These are phyloP conservation scores for Plantago elongata DNA, from an alignment of 257 asterid genomes.

Conservation along the genomic window DNA sequence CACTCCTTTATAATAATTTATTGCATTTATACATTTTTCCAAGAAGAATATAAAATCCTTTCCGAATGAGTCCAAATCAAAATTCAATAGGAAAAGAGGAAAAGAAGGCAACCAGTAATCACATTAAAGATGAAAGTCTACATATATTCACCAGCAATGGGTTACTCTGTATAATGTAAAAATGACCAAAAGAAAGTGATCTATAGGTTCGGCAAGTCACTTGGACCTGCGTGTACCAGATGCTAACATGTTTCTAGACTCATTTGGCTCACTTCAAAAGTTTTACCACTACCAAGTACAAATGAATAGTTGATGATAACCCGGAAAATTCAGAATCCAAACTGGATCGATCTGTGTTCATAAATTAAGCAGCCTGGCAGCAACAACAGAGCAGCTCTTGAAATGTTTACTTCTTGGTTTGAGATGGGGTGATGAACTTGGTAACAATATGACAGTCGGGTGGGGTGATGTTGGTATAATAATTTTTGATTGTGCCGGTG, in stretches of 20 bases:
- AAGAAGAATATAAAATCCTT: too few relatives aligned
- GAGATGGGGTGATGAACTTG: slow-evolving; percentile 49
- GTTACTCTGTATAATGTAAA: neutral
- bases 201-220: slow-evolving; percentile 6
- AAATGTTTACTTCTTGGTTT: slow-evolving; percentile 39
- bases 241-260: too few relatives aligned
- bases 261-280: neutral
- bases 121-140: neutral
- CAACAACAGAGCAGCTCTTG: slow-evolving; percentile 2
- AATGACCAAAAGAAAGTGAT: neutral
- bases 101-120: too few relatives aligned
- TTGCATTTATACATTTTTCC: too few relatives aligned
- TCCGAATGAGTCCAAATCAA: too few relatives aligned
- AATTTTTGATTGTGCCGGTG: slow-evolving; percentile 79
- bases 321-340: slow-evolving; percentile 16
- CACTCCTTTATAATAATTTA: too few relatives aligned
- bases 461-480: slow-evolving; percentile 80
- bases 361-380: neutral
- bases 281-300: slow-evolving; percentile 10
- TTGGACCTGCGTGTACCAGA: neutral
- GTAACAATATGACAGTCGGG: slow-evolving; percentile 83
- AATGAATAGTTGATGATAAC: slow-evolving; percentile 12
- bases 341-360: neutral
- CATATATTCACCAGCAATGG: neutral
- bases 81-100: too few relatives aligned